Evolutionary conservation across 179 eudicot genomes (phyloP).

Genomic region (Vitellaria paradoxa): DNA sequence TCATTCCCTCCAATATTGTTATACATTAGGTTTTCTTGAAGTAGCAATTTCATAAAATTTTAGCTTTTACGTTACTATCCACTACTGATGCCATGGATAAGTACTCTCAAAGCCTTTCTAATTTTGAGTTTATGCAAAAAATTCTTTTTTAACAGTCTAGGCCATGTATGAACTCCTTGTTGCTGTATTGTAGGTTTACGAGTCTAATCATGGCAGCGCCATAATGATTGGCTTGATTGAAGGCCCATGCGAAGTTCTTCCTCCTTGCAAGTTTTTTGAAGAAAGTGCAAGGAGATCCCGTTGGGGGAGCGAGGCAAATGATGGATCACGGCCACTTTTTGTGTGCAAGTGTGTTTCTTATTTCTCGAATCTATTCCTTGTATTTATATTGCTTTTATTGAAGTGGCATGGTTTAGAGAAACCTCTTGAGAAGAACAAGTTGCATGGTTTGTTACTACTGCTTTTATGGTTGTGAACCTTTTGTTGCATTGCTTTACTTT

Average conservation of each 20-base stretch:
- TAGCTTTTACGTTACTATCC: too few species aligned
- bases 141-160: not conserved
- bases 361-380: constrained; percentile 2
- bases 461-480: too few species aligned
- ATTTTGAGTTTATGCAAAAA: too few species aligned
- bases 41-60: not conserved
- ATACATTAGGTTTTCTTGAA: not conserved
- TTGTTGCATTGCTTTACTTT: too few species aligned
- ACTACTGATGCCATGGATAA: not conserved
- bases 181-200: constrained; percentile 62
- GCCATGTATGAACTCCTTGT: not conserved
- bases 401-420: too few species aligned
- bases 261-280: constrained; percentile 55
- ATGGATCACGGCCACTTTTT: constrained; percentile 44
- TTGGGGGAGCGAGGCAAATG: constrained; percentile 29
- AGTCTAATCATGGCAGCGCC: constrained; percentile 59
- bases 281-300: constrained; percentile 43
- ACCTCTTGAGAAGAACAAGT: too few species aligned
- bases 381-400: constrained; percentile 4
- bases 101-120: not conserved
- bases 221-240: constrained; percentile 59
- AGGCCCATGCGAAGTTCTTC: constrained; percentile 80
- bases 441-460: not conserved
- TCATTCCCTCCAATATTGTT: not conserved
- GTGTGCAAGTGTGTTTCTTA: constrained; percentile 60